These are phyloP conservation scores for Colletotrichum echinochloae DNA, from an alignment of 2,329 filamentous ascomycete genomes.

Conservation along the genomic window DNA sequence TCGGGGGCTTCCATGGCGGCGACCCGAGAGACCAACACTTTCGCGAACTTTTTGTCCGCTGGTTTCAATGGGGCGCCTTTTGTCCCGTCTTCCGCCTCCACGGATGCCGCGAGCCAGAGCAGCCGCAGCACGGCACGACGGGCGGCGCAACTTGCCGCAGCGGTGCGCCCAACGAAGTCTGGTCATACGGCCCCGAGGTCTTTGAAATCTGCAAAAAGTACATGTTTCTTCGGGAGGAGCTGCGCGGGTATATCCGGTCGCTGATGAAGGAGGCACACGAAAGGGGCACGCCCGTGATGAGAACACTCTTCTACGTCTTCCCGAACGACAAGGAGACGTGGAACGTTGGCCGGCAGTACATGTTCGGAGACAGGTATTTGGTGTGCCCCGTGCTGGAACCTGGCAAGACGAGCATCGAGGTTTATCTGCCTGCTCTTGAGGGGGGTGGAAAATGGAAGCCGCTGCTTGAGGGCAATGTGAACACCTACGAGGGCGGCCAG, in stretches of 20 bases:
- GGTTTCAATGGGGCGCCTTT: slow-evolving; percentile 78
- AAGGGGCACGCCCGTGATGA: slow-evolving; percentile 70
- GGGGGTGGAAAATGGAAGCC: slow-evolving; percentile 31
- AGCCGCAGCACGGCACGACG: slow-evolving; percentile 44
- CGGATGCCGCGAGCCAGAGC: slow-evolving; percentile 71
- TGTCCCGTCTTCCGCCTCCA: slow-evolving; percentile 77
- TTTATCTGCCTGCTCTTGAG: slow-evolving; percentile 62
- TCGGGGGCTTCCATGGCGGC: slow-evolving; percentile 77
- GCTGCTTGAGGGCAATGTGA: slow-evolving; percentile 20
- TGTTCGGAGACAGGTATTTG: slow-evolving; percentile 72
- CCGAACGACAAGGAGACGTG: slow-evolving; percentile 65
- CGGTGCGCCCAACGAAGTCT: slow-evolving; percentile 72
- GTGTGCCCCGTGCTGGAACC: slow-evolving; percentile 67
- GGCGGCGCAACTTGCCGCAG: slow-evolving; percentile 51
- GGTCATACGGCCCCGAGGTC: slow-evolving; percentile 72
- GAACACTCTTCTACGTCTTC: slow-evolving; percentile 74
- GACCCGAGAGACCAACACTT: slow-evolving; percentile 66
- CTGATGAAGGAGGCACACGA: slow-evolving; percentile 72
- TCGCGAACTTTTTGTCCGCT: slow-evolving; percentile 72
- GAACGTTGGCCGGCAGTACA: slow-evolving; percentile 71
- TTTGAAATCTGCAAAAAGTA: slow-evolving; percentile 72
- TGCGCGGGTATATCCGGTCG: slow-evolving; percentile 68
- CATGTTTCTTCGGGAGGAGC: slow-evolving; percentile 66
- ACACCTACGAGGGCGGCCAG: slow-evolving; percentile 24
- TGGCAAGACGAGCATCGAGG: slow-evolving; percentile 55